Base-by-base conservation (phyloP, 1,284 basidiomycete species). In the Phlebopus sp. region DNA sequence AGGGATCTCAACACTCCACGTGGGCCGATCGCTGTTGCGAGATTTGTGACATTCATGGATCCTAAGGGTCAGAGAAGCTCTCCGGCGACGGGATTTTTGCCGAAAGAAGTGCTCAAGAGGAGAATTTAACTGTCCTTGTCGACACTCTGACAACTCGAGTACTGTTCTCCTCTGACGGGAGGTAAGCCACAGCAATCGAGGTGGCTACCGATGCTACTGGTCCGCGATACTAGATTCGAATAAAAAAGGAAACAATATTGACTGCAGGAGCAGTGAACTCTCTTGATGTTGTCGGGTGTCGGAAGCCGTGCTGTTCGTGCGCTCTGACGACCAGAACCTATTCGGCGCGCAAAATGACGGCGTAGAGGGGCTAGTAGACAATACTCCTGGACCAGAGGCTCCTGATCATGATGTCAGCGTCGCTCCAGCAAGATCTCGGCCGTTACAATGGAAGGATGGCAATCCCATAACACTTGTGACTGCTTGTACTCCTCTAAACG, bases 281-380 rank as follows among this genome's bases (percentile, higher is more conserved):
- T 78, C 0, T 67, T 79, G 10, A 69, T 76, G 54, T 59, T 78
- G 10, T 75, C 73, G 10, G 77, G 77, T 14, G 60, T 78, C 41
- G 77, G 77, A 50, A 42, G 29, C 59, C 10, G 66, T 53, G 3
- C 54, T 60, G 0, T 71, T 71, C 44, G 50, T 68, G 11, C 63
- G 68, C 23, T 62, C 66, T 2, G 67, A 69, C 43, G 62, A 70
- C 49, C 38, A 52, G 4, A 55, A 41, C 62, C 48, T 65, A 8
- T 56, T 55, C 44, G 44, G 41, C 4, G 42, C 48, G 8, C 47
- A 43, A 11, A 49, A 46, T 13, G 32, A 30, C 8, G 37, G 42
- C 3, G 44, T 52, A 3, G 46, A 51, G 1, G 51, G 55, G 2
- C 46, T 58, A 9, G 37, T 52, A 10, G 57, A 64, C 25, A 46